These are phyloP conservation scores for Aspergillus aculeatus DNA, from an alignment of 2,329 filamentous ascomycete genomes.

Conservation along the genomic window DNA sequence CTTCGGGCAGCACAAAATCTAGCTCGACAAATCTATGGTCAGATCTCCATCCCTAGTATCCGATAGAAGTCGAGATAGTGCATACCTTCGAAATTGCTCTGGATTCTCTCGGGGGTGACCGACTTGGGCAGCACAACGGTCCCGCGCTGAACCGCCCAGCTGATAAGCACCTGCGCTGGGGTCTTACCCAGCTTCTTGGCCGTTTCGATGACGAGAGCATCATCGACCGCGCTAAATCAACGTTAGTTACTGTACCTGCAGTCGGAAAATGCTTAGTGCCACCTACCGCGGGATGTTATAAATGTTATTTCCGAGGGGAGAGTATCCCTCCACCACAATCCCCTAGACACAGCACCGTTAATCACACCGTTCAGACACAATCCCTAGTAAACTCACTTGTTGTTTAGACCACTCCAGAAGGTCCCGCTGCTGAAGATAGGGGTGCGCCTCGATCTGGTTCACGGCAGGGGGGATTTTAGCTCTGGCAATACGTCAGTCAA, in stretches of 20 bases:
- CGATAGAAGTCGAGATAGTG: too few relatives aligned
- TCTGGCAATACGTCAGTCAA: not conserved
- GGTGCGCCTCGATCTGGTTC: constrained; percentile 35
- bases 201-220: constrained; percentile 13
- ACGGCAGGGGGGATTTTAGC: constrained; percentile 27
- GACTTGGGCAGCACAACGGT: constrained; percentile 18
- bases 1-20: constrained; percentile 17
- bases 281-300: constrained; percentile 18
- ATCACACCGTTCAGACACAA: not conserved
- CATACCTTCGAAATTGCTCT: constrained; percentile 17
- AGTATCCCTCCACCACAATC: constrained; percentile 50
- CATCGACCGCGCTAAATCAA: constrained; percentile 16
- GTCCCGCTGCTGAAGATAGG: constrained; percentile 31
- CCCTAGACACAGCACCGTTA: constrained; percentile 18
- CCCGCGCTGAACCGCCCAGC: constrained; percentile 19
- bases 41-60: not conserved
- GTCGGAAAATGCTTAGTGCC: not conserved
- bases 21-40: not conserved
- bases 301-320: constrained; percentile 47
- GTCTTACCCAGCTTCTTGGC: constrained; percentile 13
- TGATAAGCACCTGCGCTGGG: constrained; percentile 15
- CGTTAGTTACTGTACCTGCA: not conserved
- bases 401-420: constrained; percentile 24
- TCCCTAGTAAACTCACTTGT: constrained; percentile 7
- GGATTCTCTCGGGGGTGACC: constrained; percentile 15